These are phyloP conservation scores for Chaetomidium leptoderma DNA, from an alignment of 495 filamentous ascomycete species.

Conservation along the genomic window DNA sequence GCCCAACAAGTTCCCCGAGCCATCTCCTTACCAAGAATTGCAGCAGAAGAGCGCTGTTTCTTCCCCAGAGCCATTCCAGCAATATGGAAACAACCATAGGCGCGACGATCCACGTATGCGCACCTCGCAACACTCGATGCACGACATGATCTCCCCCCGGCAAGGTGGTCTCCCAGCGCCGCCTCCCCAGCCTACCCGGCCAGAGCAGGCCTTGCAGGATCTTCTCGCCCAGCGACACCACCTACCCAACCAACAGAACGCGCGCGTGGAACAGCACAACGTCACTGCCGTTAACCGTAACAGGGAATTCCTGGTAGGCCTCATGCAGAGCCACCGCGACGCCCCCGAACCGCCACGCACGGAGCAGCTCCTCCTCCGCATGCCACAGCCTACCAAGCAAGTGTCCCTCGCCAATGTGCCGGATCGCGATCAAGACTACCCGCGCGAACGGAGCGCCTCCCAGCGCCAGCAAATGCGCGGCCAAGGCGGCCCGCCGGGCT, in stretches of 20 bases:
- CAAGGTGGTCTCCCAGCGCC: constrained; percentile 36
- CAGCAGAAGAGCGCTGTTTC: constrained; percentile 32
- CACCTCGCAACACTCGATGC: constrained; percentile 26
- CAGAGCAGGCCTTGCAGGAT: constrained; percentile 53
- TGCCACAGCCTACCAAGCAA: constrained; percentile 33
- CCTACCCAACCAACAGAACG: constrained; percentile 35
- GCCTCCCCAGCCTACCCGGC: constrained; percentile 35
- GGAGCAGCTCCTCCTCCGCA: constrained; percentile 34
- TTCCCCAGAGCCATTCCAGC: constrained; percentile 43
- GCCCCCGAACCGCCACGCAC: constrained; percentile 43
- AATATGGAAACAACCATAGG: constrained; percentile 39
- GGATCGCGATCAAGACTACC: constrained; percentile 44
- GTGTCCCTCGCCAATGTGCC: constrained; percentile 25
- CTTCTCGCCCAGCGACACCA: constrained; percentile 49
- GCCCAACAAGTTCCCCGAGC: constrained; percentile 29
- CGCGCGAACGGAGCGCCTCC: constrained; percentile 32
- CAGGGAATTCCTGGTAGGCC: constrained; percentile 52
- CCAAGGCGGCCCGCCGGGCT: constrained; percentile 33
- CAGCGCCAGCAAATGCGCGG: constrained; percentile 34
- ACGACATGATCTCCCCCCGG: constrained; percentile 45
- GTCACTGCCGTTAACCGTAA: constrained; percentile 43
- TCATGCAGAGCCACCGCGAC: constrained; percentile 48
- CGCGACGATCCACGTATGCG: constrained; percentile 38
- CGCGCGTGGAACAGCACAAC: constrained; percentile 39
- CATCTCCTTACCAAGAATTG: constrained; percentile 28